Conservation (phyloP, 805 yeast genomes). For the Starmerella cellae region DNA sequence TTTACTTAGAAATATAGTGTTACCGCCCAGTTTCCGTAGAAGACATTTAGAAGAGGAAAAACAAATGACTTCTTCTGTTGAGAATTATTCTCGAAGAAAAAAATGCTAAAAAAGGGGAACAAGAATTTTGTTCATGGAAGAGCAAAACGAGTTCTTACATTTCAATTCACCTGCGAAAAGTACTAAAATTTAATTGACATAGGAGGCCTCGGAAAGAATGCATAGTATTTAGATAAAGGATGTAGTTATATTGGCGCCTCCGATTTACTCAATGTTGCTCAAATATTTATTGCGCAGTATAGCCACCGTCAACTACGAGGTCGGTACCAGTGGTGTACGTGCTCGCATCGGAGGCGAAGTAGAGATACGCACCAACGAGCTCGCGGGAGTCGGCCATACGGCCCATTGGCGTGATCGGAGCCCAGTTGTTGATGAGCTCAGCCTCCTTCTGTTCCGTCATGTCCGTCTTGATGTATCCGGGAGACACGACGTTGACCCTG, state of each 20-base stretch:
- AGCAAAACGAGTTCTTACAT: too few relatives aligned
- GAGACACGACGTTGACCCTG: constrained; percentile 66
- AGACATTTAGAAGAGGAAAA: too few relatives aligned
- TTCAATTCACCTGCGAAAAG: too few relatives aligned
- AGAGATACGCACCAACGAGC: constrained; percentile 66
- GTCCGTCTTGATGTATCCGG: constrained; percentile 71
- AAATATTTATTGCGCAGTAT: constrained; percentile 30
- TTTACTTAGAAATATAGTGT: too few relatives aligned
- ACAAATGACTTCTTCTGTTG: too few relatives aligned
- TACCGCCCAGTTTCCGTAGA: too few relatives aligned
- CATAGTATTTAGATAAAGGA: not conserved
- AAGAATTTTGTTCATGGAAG: too few relatives aligned
- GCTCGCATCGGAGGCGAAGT: constrained; percentile 70
- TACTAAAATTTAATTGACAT: too few relatives aligned
- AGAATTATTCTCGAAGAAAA: too few relatives aligned
- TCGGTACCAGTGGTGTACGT: constrained; percentile 71
- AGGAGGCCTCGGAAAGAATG: too few relatives aligned
- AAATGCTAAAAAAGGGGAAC: too few relatives aligned
- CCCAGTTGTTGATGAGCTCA: constrained; percentile 39
- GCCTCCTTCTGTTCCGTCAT: constrained; percentile 38
- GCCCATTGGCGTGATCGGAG: constrained; percentile 35
- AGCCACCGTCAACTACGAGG: constrained; percentile 69
- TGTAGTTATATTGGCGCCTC: not conserved
- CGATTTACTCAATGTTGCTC: not conserved
- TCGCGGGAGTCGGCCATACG: constrained; percentile 48